Percentiles rank a stretch among this genome's conserved stretches.
phyloP scores from a whole-genome alignment of 371 early-diverging fungal species.

The Mucor circinelloides region DNA sequence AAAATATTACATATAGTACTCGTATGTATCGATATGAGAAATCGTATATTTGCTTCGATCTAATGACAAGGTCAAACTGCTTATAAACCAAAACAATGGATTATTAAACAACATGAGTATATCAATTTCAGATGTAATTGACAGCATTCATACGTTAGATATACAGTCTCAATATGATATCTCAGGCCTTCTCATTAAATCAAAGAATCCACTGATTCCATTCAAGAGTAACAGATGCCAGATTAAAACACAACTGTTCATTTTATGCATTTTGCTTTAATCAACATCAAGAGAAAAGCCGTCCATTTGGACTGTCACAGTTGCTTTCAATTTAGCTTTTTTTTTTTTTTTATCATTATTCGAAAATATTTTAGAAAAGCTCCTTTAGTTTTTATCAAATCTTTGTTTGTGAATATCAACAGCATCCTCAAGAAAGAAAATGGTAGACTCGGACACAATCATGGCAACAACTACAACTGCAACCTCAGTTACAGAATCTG shows the following conservation, averaged over 20 bases:
- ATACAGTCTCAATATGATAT: too few relatives aligned
- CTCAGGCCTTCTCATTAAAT: too few relatives aligned
- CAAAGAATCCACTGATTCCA: too few relatives aligned
- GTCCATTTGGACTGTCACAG: slow-evolving; percentile 11
- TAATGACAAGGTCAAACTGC: too few relatives aligned
- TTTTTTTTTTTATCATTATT: not conserved
- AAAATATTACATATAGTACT: too few relatives aligned
- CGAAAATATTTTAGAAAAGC: slow-evolving; percentile 6
- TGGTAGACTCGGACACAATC: slow-evolving; percentile 15
- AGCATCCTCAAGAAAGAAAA: not conserved
- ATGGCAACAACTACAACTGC: slow-evolving; percentile 3
- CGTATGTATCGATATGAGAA: too few relatives aligned
- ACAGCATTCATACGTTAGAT: too few relatives aligned
- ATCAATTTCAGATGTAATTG: too few relatives aligned
- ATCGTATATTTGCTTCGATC: too few relatives aligned
- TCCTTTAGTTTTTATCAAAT: not conserved
- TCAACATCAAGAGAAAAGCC: not conserved
- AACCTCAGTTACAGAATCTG: slow-evolving; percentile 1
- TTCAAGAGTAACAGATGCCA: too few relatives aligned
- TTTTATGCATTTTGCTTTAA: not conserved
- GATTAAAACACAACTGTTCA: not conserved
- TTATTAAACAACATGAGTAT: too few relatives aligned
- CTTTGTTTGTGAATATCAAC: not conserved
- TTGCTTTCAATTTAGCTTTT: not conserved
- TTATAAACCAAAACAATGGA: too few relatives aligned